Percentiles rank a stretch among this genome's conserved stretches.
These are phyloP conservation scores for Boletus rubroflammeus DNA, from an alignment of 768 basidiomycete genomes.

Conservation along the genomic window DNA sequence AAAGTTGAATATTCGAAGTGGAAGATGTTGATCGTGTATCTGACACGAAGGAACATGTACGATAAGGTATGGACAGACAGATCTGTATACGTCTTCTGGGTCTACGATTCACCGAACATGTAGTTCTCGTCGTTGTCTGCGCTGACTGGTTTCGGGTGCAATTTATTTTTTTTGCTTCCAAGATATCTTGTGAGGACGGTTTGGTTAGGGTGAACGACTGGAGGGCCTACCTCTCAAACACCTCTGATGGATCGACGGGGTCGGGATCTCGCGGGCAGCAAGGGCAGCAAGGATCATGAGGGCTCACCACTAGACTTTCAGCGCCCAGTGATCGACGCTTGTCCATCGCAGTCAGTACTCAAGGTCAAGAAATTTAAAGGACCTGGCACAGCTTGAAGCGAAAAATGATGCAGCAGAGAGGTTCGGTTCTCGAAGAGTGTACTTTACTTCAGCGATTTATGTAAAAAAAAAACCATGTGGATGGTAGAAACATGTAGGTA, in stretches of 20 bases:
- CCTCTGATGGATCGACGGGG: slow-evolving; percentile 12
- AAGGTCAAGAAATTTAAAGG: too few relatives aligned
- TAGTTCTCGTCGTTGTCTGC: slow-evolving; percentile 36
- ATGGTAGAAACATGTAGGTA: too few relatives aligned
- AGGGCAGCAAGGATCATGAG: background rate
- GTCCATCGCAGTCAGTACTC: background rate
- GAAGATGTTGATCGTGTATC: too few relatives aligned
- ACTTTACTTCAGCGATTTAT: too few relatives aligned
- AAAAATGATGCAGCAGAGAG: too few relatives aligned
- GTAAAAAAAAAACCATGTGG: too few relatives aligned
- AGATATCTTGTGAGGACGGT: background rate
- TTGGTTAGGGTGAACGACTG: slow-evolving; percentile 36
- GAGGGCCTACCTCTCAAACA: slow-evolving; percentile 36
- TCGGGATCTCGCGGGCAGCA: slow-evolving; percentile 1
- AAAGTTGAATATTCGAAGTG: too few relatives aligned
- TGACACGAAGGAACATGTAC: too few relatives aligned
- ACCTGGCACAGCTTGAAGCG: too few relatives aligned
- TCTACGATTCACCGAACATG: slow-evolving; percentile 2
- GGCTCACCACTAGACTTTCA: background rate
- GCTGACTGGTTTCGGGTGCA: slow-evolving; percentile 59
- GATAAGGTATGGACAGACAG: too few relatives aligned
- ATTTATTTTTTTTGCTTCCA: slow-evolving; percentile 5
- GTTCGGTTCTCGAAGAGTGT: too few relatives aligned
- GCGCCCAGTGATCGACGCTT: background rate
- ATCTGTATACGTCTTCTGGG: too few relatives aligned